Base-by-base conservation (phyloP, 148 eudicot genomes). In the Camellia granthamiana region DNA sequence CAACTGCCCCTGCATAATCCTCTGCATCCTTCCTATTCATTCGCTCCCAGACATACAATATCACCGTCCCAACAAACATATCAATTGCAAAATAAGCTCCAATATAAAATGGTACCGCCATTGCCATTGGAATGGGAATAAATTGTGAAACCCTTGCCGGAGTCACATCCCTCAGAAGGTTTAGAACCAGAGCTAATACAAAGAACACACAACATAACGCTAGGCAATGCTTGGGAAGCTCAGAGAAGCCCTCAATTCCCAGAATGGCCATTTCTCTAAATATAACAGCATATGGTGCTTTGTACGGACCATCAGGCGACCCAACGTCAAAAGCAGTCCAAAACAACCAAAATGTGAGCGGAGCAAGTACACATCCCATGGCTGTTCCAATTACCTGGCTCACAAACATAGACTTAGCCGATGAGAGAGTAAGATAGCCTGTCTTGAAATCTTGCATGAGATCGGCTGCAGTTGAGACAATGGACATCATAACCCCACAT, bases 401-500 rank as follows among this genome's bases (percentile, higher is more conserved):
- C 59, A 90, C 88, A 55, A 91, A 88, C 95, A 91, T 91, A 14
- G 92, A 88, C 66, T 84, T 90, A 51, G 95, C 92, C 5, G 95
- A 91, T 14, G 95, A 90, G 54, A 85, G 60, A 65, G 95, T 90
- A 41, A 91, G 89, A 75, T 90, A 90, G 6, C 95, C 95, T 0
- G 95, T 91, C 84, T 90, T 91, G 72, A 91, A 91, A 81, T 91
- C 95, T 83, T 91, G 95, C 95, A 91, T 91, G 71, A 91, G 88
- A 84, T 91, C 95, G 18, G 92, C 92, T 3, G 95, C 91, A 6
- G 93, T 90, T 38, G 95, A 83, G 49, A 91, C 91, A 30, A 91
- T 91, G 56, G 95, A 80, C 93, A 88, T 91, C 93, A 91, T 92
- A 0, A 90, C 91, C 19, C 93, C 91, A 79, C 88, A 87, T 61